Conservation (phyloP, 768 basidiomycete species). For the Lactarius vividus region DNA sequence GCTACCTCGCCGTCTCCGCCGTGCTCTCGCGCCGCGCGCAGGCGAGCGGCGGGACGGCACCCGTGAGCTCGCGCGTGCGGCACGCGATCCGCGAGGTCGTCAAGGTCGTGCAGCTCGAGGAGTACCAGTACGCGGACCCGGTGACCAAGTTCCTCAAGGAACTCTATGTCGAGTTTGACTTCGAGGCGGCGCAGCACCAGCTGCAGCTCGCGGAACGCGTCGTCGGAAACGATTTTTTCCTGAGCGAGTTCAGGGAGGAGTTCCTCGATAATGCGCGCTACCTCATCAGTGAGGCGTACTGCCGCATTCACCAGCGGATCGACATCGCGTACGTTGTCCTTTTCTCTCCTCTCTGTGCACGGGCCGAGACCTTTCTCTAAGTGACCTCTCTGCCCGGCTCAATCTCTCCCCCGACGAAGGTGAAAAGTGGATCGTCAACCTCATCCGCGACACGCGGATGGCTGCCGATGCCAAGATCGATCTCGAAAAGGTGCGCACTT, state of each 20-base stretch:
- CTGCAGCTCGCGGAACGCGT: conserved; percentile 76
- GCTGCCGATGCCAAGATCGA: conserved; percentile 98
- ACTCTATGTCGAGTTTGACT: conserved; percentile 93
- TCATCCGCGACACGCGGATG: conserved; percentile 93
- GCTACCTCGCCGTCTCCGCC: conserved; percentile 91
- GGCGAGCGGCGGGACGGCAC: conserved; percentile 41
- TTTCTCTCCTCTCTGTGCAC: not conserved
- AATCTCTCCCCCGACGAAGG: conserved; percentile 93
- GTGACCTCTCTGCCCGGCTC: conserved; percentile 88
- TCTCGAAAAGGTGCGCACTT: conserved; percentile 82
- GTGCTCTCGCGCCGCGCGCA: conserved; percentile 84
- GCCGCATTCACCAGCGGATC: conserved; percentile 92
- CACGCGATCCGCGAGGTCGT: conserved; percentile 90
- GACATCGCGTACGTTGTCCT: conserved; percentile 65
- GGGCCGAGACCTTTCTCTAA: conserved; percentile 32
- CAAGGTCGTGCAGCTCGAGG: conserved; percentile 87
- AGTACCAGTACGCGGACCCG: conserved; percentile 94
- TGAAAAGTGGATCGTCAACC: conserved; percentile 99
- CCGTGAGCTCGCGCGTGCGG: conserved; percentile 68
- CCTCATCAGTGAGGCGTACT: conserved; percentile 96
- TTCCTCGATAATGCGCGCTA: conserved; percentile 97
- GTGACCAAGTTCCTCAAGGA: conserved; percentile 92
- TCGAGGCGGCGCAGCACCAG: conserved; percentile 88
- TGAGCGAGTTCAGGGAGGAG: conserved; percentile 85
- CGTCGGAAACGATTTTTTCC: conserved; percentile 91